A percentile compares a stretch with the other conserved stretches of the same genome.
phyloP scores from a whole-genome alignment of 805 yeast species.

The Kuraishia piskuri region DNA sequence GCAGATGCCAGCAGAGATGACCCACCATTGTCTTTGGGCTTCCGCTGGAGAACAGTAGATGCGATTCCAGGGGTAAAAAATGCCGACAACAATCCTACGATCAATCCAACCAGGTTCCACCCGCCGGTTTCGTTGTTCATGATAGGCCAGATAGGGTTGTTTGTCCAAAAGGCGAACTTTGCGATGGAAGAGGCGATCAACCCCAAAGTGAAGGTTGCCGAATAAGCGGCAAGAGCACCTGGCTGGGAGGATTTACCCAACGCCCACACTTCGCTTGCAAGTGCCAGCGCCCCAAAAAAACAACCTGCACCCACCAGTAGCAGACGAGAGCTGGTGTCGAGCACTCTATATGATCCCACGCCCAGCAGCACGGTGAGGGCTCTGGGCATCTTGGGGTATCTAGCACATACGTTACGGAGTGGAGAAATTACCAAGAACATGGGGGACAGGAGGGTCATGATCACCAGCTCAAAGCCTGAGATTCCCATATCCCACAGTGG shows the following conservation, averaged over 20 bases:
- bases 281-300: constrained; percentile 49
- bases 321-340: constrained; percentile 64
- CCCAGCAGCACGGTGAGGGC: constrained; percentile 52
- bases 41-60: background rate
- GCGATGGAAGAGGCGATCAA: constrained; percentile 63
- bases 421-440: constrained; percentile 31
- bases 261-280: constrained; percentile 43
- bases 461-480: constrained; percentile 82
- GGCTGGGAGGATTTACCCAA: constrained; percentile 17
- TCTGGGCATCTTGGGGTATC: constrained; percentile 46
- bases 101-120: constrained; percentile 61
- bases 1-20: constrained; percentile 8
- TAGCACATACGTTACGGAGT: constrained; percentile 26
- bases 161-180: constrained; percentile 70
- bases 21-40: background rate
- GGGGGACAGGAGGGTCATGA: constrained; percentile 53
- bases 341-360: constrained; percentile 64
- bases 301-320: constrained; percentile 59
- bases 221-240: constrained; percentile 27
- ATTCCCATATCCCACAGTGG: constrained; percentile 98
- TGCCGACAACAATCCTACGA: constrained; percentile 56
- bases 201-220: constrained; percentile 60
- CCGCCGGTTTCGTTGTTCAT: constrained; percentile 86
- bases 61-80: constrained; percentile 39
- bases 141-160: constrained; percentile 95